Conservation (phyloP, 768 basidiomycete genomes). For the Podaxis rugospora region DNA sequence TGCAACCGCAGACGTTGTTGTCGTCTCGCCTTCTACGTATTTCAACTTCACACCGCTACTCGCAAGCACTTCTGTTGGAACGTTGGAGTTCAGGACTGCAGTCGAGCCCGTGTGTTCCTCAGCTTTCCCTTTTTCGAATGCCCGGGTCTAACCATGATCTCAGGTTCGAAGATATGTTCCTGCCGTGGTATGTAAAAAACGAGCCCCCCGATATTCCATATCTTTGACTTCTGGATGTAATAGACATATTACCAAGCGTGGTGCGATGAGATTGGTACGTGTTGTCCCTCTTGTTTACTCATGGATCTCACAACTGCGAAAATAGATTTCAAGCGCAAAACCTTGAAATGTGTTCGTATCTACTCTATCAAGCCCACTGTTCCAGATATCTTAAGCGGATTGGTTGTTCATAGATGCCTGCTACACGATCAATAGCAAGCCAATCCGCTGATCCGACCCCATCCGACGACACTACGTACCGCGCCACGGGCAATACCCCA, state of each 20-base stretch:
- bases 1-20: constrained; percentile 47
- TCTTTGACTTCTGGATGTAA: not conserved
- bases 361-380: not conserved
- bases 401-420: constrained; percentile 46
- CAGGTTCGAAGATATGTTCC: constrained; percentile 56
- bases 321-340: constrained; percentile 57
- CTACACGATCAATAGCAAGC: constrained; percentile 42
- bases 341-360: constrained; percentile 51
- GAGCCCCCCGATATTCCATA: not conserved
- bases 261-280: constrained; percentile 66
- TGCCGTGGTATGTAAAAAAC: constrained; percentile 39
- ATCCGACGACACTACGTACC: constrained; percentile 12
- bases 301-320: not conserved
- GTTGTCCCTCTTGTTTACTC: not conserved
- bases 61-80: constrained; percentile 74
- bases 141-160: not conserved
- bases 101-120: constrained; percentile 63
- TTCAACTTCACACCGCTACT: constrained; percentile 70
- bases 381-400: not conserved
- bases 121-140: not conserved
- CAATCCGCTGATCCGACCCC: constrained; percentile 20
- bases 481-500: constrained; percentile 15
- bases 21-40: constrained; percentile 63
- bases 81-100: constrained; percentile 77
- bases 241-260: constrained; percentile 70